Percentiles rank a stretch among this genome's conserved stretches.
Conservation (phyloP, 208 protist species). For the Trypanosomatidae sp. region DNA sequence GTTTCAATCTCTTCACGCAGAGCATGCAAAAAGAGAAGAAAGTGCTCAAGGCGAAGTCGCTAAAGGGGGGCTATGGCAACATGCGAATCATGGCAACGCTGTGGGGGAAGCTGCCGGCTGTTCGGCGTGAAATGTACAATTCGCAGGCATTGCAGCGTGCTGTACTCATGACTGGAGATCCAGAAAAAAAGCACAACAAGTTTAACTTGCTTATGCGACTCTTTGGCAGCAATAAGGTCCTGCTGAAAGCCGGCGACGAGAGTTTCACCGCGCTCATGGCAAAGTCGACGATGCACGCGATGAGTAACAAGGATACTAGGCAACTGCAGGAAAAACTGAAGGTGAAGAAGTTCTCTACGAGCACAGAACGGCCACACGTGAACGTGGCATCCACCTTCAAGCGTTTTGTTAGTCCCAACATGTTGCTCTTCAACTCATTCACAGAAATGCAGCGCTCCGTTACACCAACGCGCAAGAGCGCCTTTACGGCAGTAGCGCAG, state of each 20-base stretch:
- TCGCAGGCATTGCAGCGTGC: slow-evolving; percentile 32
- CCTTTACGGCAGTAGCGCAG: slow-evolving; percentile 41
- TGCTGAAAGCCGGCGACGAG: slow-evolving; percentile 48
- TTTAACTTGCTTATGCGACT: slow-evolving; percentile 78
- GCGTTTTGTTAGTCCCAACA: slow-evolving; percentile 38
- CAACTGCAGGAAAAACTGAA: slow-evolving; percentile 33
- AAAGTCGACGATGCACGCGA: slow-evolving; percentile 43
- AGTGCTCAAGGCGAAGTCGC: slow-evolving; percentile 33
- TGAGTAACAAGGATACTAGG: slow-evolving; percentile 31
- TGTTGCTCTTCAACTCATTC: slow-evolving; percentile 77
- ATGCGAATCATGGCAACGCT: slow-evolving; percentile 45
- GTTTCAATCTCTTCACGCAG: slow-evolving; percentile 61
- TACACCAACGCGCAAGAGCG: slow-evolving; percentile 52
- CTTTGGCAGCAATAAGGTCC: slow-evolving; percentile 30
- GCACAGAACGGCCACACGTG: neutral
- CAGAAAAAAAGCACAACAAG: slow-evolving; percentile 45
- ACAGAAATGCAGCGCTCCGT: slow-evolving; percentile 78
- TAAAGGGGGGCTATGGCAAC: slow-evolving; percentile 36
- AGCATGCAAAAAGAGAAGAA: slow-evolving; percentile 35
- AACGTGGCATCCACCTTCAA: neutral
- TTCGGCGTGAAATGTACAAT: slow-evolving; percentile 45
- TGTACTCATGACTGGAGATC: slow-evolving; percentile 23
- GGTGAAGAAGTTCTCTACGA: slow-evolving; percentile 9
- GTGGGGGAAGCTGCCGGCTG: slow-evolving; percentile 34
- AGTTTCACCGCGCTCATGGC: slow-evolving; percentile 50